phyloP scores from a whole-genome alignment of 164 flowering plant genomes.

The Hamamelis virginiana region DNA sequence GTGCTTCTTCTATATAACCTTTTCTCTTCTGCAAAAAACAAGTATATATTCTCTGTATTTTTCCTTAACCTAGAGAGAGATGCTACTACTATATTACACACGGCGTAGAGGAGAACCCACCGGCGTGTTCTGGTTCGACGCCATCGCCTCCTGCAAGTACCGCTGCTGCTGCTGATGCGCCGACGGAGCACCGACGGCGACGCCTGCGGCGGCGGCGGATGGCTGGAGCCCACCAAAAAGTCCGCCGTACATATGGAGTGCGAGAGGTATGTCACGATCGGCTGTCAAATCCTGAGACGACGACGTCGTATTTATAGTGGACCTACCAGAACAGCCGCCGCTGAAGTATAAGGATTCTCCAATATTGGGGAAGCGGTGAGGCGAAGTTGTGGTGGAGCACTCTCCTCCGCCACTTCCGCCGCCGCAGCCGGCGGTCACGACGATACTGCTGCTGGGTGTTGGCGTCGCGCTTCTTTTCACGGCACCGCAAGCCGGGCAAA shows the following conservation, averaged over 20 bases:
- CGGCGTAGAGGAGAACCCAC: conserved; percentile 17
- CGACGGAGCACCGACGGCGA: not conserved
- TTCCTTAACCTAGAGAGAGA: no score
- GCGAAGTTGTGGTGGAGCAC: conserved; percentile 37
- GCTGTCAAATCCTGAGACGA: not conserved
- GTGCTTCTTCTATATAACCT: no score
- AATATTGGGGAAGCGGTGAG: conserved; percentile 11
- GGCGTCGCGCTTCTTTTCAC: conserved; percentile 13
- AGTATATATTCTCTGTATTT: no score
- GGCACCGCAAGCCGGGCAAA: conserved; percentile 13
- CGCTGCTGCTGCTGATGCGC: conserved; percentile 7
- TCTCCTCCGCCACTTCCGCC: conserved; percentile 25
- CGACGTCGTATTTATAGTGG: not conserved
- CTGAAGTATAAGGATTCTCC: not conserved
- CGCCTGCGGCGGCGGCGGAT: not conserved
- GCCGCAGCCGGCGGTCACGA: conserved; percentile 1
- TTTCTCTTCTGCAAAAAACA: no score
- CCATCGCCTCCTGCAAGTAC: conserved; percentile 16
- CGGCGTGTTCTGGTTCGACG: conserved; percentile 21
- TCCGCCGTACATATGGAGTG: conserved; percentile 9
- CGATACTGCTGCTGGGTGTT: conserved; percentile 25
- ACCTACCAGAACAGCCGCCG: not conserved
- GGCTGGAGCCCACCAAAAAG: not conserved
- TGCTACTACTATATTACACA: no score
- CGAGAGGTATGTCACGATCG: conserved; percentile 5